Evolutionary conservation across 331 rosid species (phyloP).

Genomic region (Malus hybrid): DNA sequence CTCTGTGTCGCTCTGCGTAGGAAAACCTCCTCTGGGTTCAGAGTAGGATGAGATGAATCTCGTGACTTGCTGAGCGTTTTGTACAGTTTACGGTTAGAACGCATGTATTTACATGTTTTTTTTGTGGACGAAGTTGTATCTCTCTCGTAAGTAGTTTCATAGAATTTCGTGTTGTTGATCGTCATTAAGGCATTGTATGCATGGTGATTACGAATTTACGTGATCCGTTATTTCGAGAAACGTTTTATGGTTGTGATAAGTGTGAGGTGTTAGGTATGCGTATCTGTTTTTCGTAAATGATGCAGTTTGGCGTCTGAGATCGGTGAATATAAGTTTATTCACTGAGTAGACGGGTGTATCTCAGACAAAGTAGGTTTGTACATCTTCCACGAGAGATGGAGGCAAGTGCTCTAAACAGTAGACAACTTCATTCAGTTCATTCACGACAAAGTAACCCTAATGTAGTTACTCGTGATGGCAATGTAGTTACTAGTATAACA

Average conservation of each 20-base stretch:
- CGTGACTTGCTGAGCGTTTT: background rate
- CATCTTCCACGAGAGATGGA: background rate
- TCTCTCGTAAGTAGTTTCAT: too few relatives aligned
- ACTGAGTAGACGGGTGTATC: background rate
- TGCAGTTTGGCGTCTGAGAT: accelerated
- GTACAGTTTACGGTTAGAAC: background rate
- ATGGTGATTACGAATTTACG: background rate
- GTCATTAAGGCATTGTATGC: background rate
- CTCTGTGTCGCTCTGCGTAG: too few relatives aligned
- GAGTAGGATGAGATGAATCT: background rate
- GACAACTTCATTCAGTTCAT: background rate
- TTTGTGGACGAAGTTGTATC: background rate
- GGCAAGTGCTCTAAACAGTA: background rate
- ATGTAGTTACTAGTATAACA: background rate
- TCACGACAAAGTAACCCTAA: background rate
- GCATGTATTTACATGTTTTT: background rate
- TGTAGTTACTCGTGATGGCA: background rate
- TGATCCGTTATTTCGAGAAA: background rate
- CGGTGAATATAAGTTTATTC: too few relatives aligned
- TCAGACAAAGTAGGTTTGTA: background rate
- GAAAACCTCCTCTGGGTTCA: too few relatives aligned
- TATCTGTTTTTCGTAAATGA: too few relatives aligned
- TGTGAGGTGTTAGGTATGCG: background rate
- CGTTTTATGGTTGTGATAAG: too few relatives aligned
- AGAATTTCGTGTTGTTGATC: background rate